Percentiles rank a stretch among this genome's conserved stretches.
phyloP scores from a whole-genome alignment of 768 basidiomycete species.

The Amanita rimosa region DNA sequence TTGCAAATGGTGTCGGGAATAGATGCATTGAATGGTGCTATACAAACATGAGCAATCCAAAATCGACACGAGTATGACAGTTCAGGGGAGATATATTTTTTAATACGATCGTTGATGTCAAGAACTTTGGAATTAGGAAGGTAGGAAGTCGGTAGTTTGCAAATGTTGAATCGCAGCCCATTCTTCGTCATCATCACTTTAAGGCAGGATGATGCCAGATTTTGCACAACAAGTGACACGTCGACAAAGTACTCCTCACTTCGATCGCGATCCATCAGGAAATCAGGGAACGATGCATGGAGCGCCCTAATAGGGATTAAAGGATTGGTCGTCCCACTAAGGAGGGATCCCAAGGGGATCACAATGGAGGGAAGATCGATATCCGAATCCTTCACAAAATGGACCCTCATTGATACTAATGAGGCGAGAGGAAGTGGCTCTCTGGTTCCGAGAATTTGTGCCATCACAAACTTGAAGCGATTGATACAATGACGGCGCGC shows the following conservation, averaged over 20 bases:
- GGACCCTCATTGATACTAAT: slow-evolving; percentile 2
- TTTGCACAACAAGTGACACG: not conserved
- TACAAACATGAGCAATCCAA: no score
- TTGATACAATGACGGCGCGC: not conserved
- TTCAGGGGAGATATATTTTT: no score
- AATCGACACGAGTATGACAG: no score
- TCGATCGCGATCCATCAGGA: slow-evolving; percentile 14
- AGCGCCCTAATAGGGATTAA: slow-evolving; percentile 14
- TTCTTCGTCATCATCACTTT: slow-evolving; percentile 2
- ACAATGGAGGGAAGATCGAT: not conserved
- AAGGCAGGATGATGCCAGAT: slow-evolving; percentile 8
- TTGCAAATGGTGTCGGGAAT: no score
- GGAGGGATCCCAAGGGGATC: not conserved
- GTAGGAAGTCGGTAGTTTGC: no score
- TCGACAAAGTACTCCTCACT: slow-evolving; percentile 12
- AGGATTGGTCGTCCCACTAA: not conserved
- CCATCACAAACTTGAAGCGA: not conserved
- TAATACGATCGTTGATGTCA: no score
- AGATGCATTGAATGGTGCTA: no score
- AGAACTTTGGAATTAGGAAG: no score
- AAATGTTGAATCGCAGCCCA: slow-evolving; percentile 23
- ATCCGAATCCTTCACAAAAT: not conserved
- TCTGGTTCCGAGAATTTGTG: not conserved
- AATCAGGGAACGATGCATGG: slow-evolving; percentile 26
- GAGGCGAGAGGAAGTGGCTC: slow-evolving; percentile 1